These are phyloP conservation scores for Xylaria intraflava DNA, from an alignment of 495 filamentous ascomycete genomes.

Conservation along the genomic window DNA sequence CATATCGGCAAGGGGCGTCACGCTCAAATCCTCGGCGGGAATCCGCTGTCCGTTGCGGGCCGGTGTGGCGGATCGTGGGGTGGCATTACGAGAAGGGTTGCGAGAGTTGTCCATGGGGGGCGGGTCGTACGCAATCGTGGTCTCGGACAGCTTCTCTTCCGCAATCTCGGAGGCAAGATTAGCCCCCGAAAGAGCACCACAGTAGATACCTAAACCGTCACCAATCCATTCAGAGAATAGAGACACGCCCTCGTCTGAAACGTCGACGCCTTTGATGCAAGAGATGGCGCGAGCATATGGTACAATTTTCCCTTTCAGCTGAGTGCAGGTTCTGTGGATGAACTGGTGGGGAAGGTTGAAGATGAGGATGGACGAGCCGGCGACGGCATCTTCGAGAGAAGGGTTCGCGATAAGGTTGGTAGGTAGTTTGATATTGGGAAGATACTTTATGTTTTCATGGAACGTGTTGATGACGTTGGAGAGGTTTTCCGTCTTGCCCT, in stretches of 20 bases:
- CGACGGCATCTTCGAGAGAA: slow-evolving; percentile 72
- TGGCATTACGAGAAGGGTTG: slow-evolving; percentile 60
- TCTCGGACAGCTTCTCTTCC: slow-evolving; percentile 91
- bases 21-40: slow-evolving; percentile 53
- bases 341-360: slow-evolving; percentile 99
- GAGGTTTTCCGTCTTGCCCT: slow-evolving; percentile 73
- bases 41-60: slow-evolving; percentile 21
- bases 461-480: slow-evolving; percentile 82
- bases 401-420: slow-evolving; percentile 84
- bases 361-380: slow-evolving; percentile 76
- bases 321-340: slow-evolving; percentile 77
- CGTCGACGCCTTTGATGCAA: slow-evolving; percentile 97
- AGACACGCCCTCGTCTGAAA: slow-evolving; percentile 69
- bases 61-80: slow-evolving; percentile 54
- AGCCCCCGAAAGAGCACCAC: slow-evolving; percentile 89
- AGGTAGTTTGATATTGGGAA: slow-evolving; percentile 78
- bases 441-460: slow-evolving; percentile 98
- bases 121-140: slow-evolving; percentile 92
- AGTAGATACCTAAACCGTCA: slow-evolving; percentile 85
- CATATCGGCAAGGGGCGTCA: slow-evolving; percentile 33
- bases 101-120: slow-evolving; percentile 72
- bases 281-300: slow-evolving; percentile 91
- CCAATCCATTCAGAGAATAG: slow-evolving; percentile 96
- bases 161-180: slow-evolving; percentile 97
- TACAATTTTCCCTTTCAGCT: slow-evolving; percentile 79